Evolutionary conservation across 2,329 filamentous ascomycete species (phyloP).

Genomic region (Fusarium gaditjirri): DNA sequence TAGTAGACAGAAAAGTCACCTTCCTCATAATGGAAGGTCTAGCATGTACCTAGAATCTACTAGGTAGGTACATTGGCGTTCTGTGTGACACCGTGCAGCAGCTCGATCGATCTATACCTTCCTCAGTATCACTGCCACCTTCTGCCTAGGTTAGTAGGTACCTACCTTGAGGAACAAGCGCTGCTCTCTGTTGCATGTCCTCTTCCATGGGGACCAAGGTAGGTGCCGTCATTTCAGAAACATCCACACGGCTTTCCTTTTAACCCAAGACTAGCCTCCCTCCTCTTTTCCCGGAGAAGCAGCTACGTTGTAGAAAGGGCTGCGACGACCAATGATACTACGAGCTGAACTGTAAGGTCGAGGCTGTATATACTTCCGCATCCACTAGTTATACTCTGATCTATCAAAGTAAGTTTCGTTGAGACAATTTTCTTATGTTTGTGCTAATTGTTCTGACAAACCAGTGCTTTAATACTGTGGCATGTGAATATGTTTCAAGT

Average conservation of each 20-base stretch:
- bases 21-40: too few species aligned
- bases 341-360: slow-evolving; percentile 52
- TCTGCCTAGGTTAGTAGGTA: too few species aligned
- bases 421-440: background rate
- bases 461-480: slow-evolving; percentile 55
- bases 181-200: background rate
- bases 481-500: slow-evolving; percentile 55
- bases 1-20: background rate
- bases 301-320: slow-evolving; percentile 49
- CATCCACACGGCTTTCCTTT: background rate
- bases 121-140: background rate
- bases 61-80: background rate
- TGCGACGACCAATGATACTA: slow-evolving; percentile 54
- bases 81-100: background rate
- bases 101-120: background rate
- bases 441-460: slow-evolving; percentile 44
- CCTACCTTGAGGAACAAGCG: background rate
- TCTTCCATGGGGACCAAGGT: background rate
- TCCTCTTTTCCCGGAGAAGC: slow-evolving; percentile 41
- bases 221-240: background rate
- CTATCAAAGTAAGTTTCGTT: slow-evolving; percentile 51
- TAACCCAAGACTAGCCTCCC: background rate
- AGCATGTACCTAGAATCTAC: too few species aligned
- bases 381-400: slow-evolving; percentile 57
- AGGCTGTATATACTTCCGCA: slow-evolving; percentile 55